Conservation (phyloP, 768 basidiomycete species). For the Hericium rajendrae region DNA sequence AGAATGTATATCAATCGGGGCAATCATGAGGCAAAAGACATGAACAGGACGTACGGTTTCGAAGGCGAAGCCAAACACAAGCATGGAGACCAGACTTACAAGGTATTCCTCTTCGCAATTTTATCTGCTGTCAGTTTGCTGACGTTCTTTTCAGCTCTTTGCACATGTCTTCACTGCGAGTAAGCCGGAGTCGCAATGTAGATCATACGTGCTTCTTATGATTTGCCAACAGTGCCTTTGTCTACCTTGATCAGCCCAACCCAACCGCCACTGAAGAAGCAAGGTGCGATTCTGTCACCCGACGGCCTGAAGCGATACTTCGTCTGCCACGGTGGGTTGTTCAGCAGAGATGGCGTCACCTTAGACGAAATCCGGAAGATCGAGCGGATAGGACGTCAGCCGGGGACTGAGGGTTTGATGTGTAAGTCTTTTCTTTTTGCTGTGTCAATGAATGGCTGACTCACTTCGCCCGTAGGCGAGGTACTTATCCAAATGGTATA, state of each 20-base stretch:
- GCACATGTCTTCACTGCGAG: slow-evolving; percentile 87
- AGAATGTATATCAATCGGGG: slow-evolving; percentile 91
- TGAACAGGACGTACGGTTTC: slow-evolving; percentile 92
- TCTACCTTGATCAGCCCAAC: slow-evolving; percentile 78
- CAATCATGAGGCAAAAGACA: slow-evolving; percentile 94
- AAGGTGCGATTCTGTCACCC: slow-evolving; percentile 65
- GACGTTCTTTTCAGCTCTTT: slow-evolving; percentile 40
- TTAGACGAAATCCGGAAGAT: slow-evolving; percentile 88
- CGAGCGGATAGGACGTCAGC: slow-evolving; percentile 79
- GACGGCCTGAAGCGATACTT: slow-evolving; percentile 84
- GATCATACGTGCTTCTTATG: background rate
- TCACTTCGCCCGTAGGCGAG: slow-evolving; percentile 39
- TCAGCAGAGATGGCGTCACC: slow-evolving; percentile 92
- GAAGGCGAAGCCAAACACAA: slow-evolving; percentile 97
- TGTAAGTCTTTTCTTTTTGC: slow-evolving; percentile 47
- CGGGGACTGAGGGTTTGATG: slow-evolving; percentile 92
- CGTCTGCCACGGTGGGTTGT: slow-evolving; percentile 92
- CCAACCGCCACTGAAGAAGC: slow-evolving; percentile 34
- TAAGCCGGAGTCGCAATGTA: slow-evolving; percentile 30
- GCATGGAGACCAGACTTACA: slow-evolving; percentile 91
- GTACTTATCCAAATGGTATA: slow-evolving; percentile 22
- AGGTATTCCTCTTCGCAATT: slow-evolving; percentile 32
- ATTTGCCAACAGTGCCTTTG: slow-evolving; percentile 61
- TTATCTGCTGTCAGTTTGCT: background rate
- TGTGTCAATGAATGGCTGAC: background rate